Evolutionary conservation across 176 grass and related monocot species (phyloP).

Genomic region (Sorghum bicolor): DNA sequence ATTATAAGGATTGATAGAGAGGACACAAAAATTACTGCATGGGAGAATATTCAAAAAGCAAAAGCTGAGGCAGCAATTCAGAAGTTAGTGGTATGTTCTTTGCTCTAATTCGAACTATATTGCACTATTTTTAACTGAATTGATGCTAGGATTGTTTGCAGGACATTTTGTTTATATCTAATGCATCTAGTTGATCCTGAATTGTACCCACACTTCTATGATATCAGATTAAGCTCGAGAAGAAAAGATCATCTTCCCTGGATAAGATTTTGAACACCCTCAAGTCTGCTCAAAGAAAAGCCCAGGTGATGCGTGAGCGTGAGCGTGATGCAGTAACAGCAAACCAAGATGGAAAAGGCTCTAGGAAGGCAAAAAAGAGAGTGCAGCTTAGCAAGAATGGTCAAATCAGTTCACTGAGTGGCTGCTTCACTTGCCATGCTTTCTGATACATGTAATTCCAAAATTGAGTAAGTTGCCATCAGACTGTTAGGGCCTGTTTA

Average conservation of each 20-base stretch:
- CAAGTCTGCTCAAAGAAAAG: conserved; percentile 73
- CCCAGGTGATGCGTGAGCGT: conserved; percentile 66
- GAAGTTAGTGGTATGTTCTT: conserved; percentile 75
- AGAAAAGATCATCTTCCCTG: conserved; percentile 80
- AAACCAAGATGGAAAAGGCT: conserved; percentile 46
- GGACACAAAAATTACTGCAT: conserved; percentile 78
- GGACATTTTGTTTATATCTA: not conserved
- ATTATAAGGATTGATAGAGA: conserved; percentile 69
- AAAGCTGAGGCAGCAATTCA: conserved; percentile 88
- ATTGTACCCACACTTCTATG: conserved; percentile 9
- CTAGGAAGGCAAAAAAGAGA: conserved; percentile 45
- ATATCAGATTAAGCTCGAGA: conserved; percentile 80
- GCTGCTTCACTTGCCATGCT: conserved; percentile 92
- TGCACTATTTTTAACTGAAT: not conserved
- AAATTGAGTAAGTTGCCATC: conserved; percentile 29
- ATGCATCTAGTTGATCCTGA: conserved; percentile 9
- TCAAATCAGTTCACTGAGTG: conserved; percentile 79
- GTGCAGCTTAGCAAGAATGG: conserved; percentile 45
- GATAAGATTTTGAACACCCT: conserved; percentile 84
- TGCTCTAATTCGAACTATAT: not conserved
- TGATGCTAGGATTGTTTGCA: conserved; percentile 13
- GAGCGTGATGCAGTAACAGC: conserved; percentile 40
- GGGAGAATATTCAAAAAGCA: conserved; percentile 93
- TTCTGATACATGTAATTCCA: conserved; percentile 44
- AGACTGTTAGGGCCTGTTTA: too few species aligned